These are phyloP conservation scores for Dysphania ambrosioides DNA, from an alignment of 148 eudicot species.

Conservation along the genomic window DNA sequence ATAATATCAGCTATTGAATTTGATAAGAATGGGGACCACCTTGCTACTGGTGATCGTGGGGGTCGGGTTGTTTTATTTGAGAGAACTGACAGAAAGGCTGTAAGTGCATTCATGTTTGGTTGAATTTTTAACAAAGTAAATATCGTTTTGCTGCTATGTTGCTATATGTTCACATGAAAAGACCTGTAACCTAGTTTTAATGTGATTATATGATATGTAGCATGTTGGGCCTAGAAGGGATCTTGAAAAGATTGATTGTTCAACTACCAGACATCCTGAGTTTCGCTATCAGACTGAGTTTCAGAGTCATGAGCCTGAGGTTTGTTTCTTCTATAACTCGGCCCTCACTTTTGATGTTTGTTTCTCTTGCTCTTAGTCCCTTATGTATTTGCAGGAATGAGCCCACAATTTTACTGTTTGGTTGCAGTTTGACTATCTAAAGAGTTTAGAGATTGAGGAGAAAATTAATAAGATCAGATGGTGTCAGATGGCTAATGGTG, in stretches of 20 bases:
- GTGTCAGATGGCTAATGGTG: constrained; percentile 90
- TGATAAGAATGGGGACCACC: constrained; percentile 70
- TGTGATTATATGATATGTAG: constrained; percentile 32
- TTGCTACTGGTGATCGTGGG: constrained; percentile 79
- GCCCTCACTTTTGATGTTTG: constrained; percentile 5
- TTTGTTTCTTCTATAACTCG: constrained; percentile 24
- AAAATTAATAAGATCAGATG: constrained; percentile 96
- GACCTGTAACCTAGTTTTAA: constrained; percentile 25
- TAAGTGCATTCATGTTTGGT: constrained; percentile 25
- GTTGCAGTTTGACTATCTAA: constrained; percentile 91
- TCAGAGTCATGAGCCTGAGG: constrained; percentile 99
- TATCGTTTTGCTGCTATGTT: background rate
- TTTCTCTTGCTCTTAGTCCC: background rate
- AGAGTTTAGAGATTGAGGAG: constrained; percentile 99
- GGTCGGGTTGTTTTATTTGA: constrained; percentile 77
- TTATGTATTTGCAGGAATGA: background rate
- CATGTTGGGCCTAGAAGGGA: constrained; percentile 63
- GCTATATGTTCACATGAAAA: background rate
- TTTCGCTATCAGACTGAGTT: constrained; percentile 97
- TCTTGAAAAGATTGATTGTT: constrained; percentile 62
- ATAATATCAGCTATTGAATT: constrained; percentile 75
- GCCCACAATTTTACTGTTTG: constrained; percentile 20
- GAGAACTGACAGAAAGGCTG: constrained; percentile 60
- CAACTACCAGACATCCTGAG: constrained; percentile 76
- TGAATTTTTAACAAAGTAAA: background rate